phyloP scores from a whole-genome alignment of 805 yeast genomes.

The Lipomyces lipofer region DNA sequence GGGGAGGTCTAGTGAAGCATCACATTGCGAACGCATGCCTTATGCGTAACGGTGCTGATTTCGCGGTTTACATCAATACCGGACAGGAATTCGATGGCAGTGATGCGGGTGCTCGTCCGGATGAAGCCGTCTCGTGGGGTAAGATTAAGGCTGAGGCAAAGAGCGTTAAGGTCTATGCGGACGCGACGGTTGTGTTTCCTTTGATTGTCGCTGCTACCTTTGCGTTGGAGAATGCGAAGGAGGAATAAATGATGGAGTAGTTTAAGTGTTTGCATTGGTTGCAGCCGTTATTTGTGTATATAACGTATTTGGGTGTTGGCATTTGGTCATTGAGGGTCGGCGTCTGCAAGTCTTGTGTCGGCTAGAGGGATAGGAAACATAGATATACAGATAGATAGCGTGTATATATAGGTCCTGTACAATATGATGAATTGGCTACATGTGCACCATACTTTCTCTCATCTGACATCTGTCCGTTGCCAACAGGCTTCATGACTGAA shows the following conservation, averaged over 20 bases:
- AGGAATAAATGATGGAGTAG: neutral
- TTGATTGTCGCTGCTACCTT: conserved; percentile 97
- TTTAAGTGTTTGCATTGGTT: neutral
- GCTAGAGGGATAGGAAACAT: neutral
- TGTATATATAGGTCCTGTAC: too few species aligned
- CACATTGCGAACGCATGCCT: conserved; percentile 97
- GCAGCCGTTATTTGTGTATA: too few species aligned
- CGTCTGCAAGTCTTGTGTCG: neutral
- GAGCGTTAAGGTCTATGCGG: conserved; percentile 90
- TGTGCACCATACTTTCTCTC: too few species aligned
- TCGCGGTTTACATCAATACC: conserved; percentile 94
- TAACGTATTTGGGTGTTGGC: neutral
- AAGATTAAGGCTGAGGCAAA: conserved; percentile 94
- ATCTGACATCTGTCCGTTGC: too few species aligned
- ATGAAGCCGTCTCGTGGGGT: conserved; percentile 99
- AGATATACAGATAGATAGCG: too few species aligned
- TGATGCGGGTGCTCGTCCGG: conserved; percentile 99
- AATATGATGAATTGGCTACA: too few species aligned
- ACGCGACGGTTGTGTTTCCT: conserved; percentile 93
- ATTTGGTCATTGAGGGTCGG: neutral
- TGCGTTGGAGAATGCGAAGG: conserved; percentile 41
- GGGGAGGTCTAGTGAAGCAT: conserved; percentile 96
- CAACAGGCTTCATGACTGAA: too few species aligned
- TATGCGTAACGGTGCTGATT: conserved; percentile 99
- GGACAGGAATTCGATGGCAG: conserved; percentile 99